These are phyloP conservation scores for Plasmodium gonderi DNA, from an alignment of 169 alveolate species.

Conservation along the genomic window DNA sequence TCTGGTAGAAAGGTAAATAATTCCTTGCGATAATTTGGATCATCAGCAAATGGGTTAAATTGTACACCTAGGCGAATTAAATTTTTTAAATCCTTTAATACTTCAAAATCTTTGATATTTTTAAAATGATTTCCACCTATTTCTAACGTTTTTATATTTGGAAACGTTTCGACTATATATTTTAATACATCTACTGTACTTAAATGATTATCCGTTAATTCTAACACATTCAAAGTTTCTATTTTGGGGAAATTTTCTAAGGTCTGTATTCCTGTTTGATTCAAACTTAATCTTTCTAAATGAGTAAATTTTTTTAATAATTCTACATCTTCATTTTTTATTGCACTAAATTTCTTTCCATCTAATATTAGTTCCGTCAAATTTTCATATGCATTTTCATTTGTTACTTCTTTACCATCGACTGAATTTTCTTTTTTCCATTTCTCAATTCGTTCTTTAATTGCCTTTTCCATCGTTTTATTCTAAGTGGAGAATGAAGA, in stretches of 20 bases:
- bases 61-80: slow-evolving; percentile 85
- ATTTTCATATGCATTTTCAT: slow-evolving; percentile 79
- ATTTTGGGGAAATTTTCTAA: slow-evolving; percentile 87
- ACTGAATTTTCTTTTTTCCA: slow-evolving; percentile 77
- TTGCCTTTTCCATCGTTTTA: slow-evolving; percentile 81
- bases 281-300: slow-evolving; percentile 86
- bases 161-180: slow-evolving; percentile 82
- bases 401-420: slow-evolving; percentile 78
- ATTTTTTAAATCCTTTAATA: slow-evolving; percentile 42
- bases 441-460: slow-evolving; percentile 77
- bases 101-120: slow-evolving; percentile 84
- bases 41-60: slow-evolving; percentile 90
- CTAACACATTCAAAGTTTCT: slow-evolving; percentile 87
- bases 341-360: slow-evolving; percentile 85
- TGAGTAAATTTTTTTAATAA: slow-evolving; percentile 84
- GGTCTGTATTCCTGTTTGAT: slow-evolving; percentile 90
- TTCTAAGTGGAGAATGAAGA: too few species aligned
- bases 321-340: slow-evolving; percentile 84
- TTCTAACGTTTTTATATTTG: slow-evolving; percentile 88
- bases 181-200: slow-evolving; percentile 85
- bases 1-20: slow-evolving; percentile 88
- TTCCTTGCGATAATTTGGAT: slow-evolving; percentile 85
- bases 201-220: slow-evolving; percentile 90
- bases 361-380: slow-evolving; percentile 88
- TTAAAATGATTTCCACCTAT: slow-evolving; percentile 92